Evolutionary conservation across 371 early-diverging fungal species (phyloP).

Genomic region (Saksenaea oblongispora): DNA sequence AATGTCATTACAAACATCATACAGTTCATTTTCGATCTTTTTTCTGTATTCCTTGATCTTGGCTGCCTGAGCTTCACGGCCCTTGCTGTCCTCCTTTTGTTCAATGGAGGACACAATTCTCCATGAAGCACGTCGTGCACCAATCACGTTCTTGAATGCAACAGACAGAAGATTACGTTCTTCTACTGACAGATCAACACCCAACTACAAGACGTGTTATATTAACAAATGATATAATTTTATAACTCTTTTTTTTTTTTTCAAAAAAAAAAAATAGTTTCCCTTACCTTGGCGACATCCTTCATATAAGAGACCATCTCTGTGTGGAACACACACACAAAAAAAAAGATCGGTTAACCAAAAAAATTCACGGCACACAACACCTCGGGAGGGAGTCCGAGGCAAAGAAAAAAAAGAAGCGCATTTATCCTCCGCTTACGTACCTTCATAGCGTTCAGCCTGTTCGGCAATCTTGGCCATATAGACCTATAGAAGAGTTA

Average conservation of each 20-base stretch:
- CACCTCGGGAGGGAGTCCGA: slow-evolving; percentile 4
- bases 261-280: too few species aligned
- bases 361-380: background rate
- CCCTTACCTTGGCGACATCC: slow-evolving; percentile 63
- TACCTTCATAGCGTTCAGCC: slow-evolving; percentile 99
- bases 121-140: slow-evolving; percentile 99
- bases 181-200: slow-evolving; percentile 89
- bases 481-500: slow-evolving; percentile 44
- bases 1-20: slow-evolving; percentile 95
- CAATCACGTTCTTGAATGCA: slow-evolving; percentile 99
- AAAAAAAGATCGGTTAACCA: background rate
- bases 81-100: slow-evolving; percentile 96
- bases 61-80: slow-evolving; percentile 78
- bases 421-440: slow-evolving; percentile 24
- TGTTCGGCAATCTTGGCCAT: slow-evolving; percentile 99
- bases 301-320: slow-evolving; percentile 97
- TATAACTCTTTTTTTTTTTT: slow-evolving; percentile 4
- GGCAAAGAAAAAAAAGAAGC: slow-evolving; percentile 9
- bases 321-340: slow-evolving; percentile 29
- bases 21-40: slow-evolving; percentile 93
- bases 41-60: slow-evolving; percentile 91
- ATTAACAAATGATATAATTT: slow-evolving; percentile 13
- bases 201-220: slow-evolving; percentile 26
- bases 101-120: slow-evolving; percentile 98
- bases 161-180: slow-evolving; percentile 98